Percentiles rank a stretch among this genome's conserved stretches.
Evolutionary conservation across 1,139 yeast species (phyloP).

Genomic region (Yamadazyma conglobata): DNA sequence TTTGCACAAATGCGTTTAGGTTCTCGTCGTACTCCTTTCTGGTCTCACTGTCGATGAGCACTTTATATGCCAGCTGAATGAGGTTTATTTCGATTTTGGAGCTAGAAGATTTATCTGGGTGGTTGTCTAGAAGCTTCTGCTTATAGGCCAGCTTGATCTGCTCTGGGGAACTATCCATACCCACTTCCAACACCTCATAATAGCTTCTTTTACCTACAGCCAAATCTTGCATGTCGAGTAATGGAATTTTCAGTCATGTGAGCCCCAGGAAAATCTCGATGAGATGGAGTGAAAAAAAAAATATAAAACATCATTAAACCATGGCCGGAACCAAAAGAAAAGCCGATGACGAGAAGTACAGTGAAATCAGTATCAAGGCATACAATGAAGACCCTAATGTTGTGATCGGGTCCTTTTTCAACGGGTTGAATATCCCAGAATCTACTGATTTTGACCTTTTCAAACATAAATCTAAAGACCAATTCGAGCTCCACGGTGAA

Average conservation of each 20-base stretch:
- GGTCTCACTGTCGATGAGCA: conserved; percentile 36
- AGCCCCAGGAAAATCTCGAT: conserved; percentile 3
- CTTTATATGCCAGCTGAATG: conserved; percentile 59
- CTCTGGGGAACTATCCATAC: conserved; percentile 26
- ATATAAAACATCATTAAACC: not conserved
- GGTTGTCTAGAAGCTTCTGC: conserved; percentile 52
- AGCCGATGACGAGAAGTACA: conserved; percentile 17
- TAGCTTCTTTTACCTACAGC: conserved; percentile 18
- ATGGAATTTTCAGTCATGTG: conserved; percentile 1
- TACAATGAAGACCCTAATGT: conserved; percentile 34
- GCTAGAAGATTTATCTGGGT: conserved; percentile 63
- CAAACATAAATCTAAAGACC: conserved; percentile 47
- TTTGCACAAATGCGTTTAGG: conserved; percentile 35
- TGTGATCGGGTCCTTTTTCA: conserved; percentile 61
- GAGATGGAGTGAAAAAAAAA: conserved; percentile 6
- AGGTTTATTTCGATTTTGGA: conserved; percentile 17
- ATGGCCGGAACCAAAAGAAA: conserved; percentile 23
- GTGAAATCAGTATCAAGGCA: conserved; percentile 21
- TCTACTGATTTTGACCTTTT: conserved; percentile 62
- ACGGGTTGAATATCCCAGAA: conserved; percentile 64
- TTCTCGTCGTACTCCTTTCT: conserved; percentile 49
- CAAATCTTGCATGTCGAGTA: conserved; percentile 2
- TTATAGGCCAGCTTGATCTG: conserved; percentile 64
- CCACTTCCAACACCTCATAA: conserved; percentile 55
- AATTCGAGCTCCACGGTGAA: conserved; percentile 71